Evolutionary conservation across 1,139 yeast species (phyloP).

Genomic region (Debaryomyces subglobosus): DNA sequence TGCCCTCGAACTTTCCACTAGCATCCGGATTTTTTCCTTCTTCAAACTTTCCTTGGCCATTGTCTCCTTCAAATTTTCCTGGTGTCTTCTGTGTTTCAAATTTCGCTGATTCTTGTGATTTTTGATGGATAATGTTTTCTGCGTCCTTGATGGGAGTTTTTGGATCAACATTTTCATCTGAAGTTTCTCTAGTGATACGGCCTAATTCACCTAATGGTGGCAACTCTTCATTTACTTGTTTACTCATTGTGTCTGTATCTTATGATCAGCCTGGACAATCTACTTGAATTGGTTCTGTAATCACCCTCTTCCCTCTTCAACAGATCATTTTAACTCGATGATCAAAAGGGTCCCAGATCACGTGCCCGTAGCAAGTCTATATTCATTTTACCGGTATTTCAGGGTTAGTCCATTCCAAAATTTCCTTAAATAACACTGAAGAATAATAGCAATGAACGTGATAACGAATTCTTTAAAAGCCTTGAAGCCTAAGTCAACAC

Average conservation of each 20-base stretch:
- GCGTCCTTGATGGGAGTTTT: slow-evolving; percentile 7
- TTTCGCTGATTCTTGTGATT: slow-evolving; percentile 13
- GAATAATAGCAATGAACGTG: background rate
- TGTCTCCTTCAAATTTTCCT: slow-evolving; percentile 18
- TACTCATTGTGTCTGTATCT: background rate
- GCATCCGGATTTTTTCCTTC: slow-evolving; percentile 4
- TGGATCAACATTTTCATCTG: slow-evolving; percentile 8
- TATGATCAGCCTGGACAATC: background rate
- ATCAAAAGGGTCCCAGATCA: background rate
- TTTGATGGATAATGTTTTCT: background rate
- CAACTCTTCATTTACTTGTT: slow-evolving; percentile 5
- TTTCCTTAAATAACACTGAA: background rate
- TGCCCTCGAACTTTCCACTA: slow-evolving; percentile 14
- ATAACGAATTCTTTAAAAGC: background rate
- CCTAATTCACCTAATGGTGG: slow-evolving; percentile 30
- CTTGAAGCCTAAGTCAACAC: background rate
- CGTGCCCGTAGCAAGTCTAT: background rate
- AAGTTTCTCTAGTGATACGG: slow-evolving; percentile 16
- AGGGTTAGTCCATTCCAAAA: background rate
- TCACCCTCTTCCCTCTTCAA: background rate
- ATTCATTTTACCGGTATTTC: background rate
- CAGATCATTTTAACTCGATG: background rate
- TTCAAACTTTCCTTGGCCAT: slow-evolving; percentile 14
- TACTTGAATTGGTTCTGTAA: background rate
- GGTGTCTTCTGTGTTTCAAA: slow-evolving; percentile 12